Percentiles rank a stretch among this genome's conserved stretches.
These are phyloP conservation scores for Geosmithia flava DNA, from an alignment of 2,329 filamentous ascomycete genomes.

Conservation along the genomic window DNA sequence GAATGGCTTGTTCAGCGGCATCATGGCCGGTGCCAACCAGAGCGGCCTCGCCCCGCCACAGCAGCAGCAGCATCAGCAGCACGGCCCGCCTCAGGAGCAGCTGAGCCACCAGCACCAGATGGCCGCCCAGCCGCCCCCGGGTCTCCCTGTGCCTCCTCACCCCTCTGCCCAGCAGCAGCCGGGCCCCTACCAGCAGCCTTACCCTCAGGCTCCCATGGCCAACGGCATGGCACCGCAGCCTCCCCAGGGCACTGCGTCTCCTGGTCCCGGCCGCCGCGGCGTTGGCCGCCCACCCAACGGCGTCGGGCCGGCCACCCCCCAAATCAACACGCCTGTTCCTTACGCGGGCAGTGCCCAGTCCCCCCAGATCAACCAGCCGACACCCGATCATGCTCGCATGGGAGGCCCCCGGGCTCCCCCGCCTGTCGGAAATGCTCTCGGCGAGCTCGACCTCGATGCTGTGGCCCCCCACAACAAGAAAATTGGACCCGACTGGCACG, in stretches of 20 bases:
- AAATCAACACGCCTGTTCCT: slow-evolving; percentile 78
- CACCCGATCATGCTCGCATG: slow-evolving; percentile 51
- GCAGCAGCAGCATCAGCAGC: slow-evolving; percentile 32
- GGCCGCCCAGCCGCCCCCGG: slow-evolving; percentile 47
- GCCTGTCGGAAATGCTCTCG: slow-evolving; percentile 52
- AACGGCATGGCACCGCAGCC: slow-evolving; percentile 69
- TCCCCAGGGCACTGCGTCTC: slow-evolving; percentile 75
- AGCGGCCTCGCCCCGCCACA: slow-evolving; percentile 73
- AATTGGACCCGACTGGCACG: slow-evolving; percentile 85
- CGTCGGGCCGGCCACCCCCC: slow-evolving; percentile 69
- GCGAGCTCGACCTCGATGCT: slow-evolving; percentile 77
- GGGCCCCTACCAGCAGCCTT: slow-evolving; percentile 58
- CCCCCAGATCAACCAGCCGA: slow-evolving; percentile 78
- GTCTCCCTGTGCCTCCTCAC: slow-evolving; percentile 44
- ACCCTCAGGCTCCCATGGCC: slow-evolving; percentile 44
- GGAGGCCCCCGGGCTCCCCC: slow-evolving; percentile 33
- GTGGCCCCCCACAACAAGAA: slow-evolving; percentile 82
- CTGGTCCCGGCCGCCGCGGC: slow-evolving; percentile 59
- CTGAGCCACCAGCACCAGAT: slow-evolving; percentile 27
- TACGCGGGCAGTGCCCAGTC: slow-evolving; percentile 76
- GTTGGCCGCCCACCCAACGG: slow-evolving; percentile 52
- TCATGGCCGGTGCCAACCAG: slow-evolving; percentile 84
- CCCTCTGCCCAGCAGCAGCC: slow-evolving; percentile 44
- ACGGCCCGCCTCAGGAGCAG: slow-evolving; percentile 29
- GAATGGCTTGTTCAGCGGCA: slow-evolving; percentile 85